These are phyloP conservation scores for Ceratocystiopsis sp. DNA, from an alignment of 2,329 filamentous ascomycete species.

Conservation along the genomic window DNA sequence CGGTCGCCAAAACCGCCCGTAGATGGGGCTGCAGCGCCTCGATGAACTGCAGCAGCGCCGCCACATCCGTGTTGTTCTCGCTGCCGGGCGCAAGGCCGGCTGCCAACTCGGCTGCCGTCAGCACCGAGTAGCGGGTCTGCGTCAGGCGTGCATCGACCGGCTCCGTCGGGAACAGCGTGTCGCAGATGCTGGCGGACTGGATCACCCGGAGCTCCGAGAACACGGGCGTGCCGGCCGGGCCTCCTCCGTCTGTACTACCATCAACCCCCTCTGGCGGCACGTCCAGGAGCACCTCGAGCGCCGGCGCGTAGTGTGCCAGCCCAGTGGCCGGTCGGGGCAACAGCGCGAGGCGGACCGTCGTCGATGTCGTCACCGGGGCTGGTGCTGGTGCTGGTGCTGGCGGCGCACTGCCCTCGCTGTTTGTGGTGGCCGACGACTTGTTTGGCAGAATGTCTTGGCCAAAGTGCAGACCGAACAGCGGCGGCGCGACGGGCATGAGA, in stretches of 20 bases:
- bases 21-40: slow-evolving; percentile 14
- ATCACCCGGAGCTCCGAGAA: slow-evolving; percentile 16
- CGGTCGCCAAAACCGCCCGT: slow-evolving; percentile 24
- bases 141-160: slow-evolving; percentile 31
- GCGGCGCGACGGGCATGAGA: slow-evolving; percentile 28
- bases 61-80: slow-evolving; percentile 3
- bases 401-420: neutral
- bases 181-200: slow-evolving; percentile 18
- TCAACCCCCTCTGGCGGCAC: too few species aligned
- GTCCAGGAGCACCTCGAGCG: slow-evolving; percentile 21
- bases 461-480: slow-evolving; percentile 27
- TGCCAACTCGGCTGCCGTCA: slow-evolving; percentile 12
- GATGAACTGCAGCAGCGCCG: neutral
- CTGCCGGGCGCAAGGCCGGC: neutral
- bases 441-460: slow-evolving; percentile 5
- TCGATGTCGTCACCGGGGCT: slow-evolving; percentile 2
- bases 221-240: neutral
- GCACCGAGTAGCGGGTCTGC: slow-evolving; percentile 18
- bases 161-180: slow-evolving; percentile 28
- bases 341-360: slow-evolving; percentile 30
- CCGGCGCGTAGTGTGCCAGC: slow-evolving; percentile 8
- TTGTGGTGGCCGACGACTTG: neutral
- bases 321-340: slow-evolving; percentile 17
- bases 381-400: neutral
- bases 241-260: too few species aligned